Evolutionary conservation across 2,329 filamentous ascomycete genomes (phyloP).

Genomic region (Elsinoe australis): DNA sequence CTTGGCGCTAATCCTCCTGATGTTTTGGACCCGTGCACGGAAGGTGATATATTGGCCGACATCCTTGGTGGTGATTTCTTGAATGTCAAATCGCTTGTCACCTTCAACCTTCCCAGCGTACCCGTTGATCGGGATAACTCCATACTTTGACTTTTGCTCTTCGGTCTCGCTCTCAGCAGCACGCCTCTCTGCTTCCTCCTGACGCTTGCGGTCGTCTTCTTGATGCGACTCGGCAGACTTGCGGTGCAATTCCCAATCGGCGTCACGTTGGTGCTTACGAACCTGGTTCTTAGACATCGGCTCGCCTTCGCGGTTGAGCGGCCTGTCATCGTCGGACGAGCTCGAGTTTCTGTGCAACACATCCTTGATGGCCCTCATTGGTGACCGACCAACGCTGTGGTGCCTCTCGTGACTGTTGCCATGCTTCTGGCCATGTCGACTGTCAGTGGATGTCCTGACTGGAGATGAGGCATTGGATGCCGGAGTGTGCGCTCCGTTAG

Average conservation of each 20-base stretch:
- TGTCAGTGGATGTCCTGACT: slow-evolving; percentile 17
- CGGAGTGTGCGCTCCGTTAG: not conserved
- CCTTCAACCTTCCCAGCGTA: slow-evolving; percentile 47
- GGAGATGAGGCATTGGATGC: not conserved
- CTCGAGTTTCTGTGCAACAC: slow-evolving; percentile 21
- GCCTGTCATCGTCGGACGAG: slow-evolving; percentile 32
- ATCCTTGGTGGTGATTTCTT: slow-evolving; percentile 45
- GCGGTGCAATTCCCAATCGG: slow-evolving; percentile 38
- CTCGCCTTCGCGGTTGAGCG: slow-evolving; percentile 44
- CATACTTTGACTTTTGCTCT: slow-evolving; percentile 53
- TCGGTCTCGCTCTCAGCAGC: slow-evolving; percentile 49
- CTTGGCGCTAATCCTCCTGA: slow-evolving; percentile 72
- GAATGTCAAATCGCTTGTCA: slow-evolving; percentile 43
- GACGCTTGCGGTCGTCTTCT: slow-evolving; percentile 40
- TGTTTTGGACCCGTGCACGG: slow-evolving; percentile 66
- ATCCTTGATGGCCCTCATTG: slow-evolving; percentile 12
- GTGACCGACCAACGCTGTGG: slow-evolving; percentile 4
- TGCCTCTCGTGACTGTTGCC: not conserved
- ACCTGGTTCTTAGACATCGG: slow-evolving; percentile 43
- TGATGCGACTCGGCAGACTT: slow-evolving; percentile 39
- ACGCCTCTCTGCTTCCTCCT: slow-evolving; percentile 40
- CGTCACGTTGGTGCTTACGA: slow-evolving; percentile 42
- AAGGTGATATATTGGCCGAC: slow-evolving; percentile 57
- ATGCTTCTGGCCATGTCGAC: not conserved
- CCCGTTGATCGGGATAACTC: slow-evolving; percentile 50